Evolutionary conservation across 2,329 filamentous ascomycete species (phyloP), one percentile per base, ranked within the genome.

Genomic region (Claviceps arundinis): DNA sequence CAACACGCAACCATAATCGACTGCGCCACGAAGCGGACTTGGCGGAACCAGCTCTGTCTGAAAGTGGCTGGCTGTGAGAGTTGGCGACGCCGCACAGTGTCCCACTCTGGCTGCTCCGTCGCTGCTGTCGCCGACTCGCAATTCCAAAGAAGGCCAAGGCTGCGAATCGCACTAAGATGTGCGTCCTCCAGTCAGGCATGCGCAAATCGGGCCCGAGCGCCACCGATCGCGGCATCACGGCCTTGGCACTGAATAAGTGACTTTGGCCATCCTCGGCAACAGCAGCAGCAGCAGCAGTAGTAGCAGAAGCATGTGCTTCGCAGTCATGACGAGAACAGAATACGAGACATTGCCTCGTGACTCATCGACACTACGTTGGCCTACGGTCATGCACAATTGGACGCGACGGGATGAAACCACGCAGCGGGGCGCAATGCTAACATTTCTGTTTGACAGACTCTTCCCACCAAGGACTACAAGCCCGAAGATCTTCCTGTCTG

Each of bases 401-500:
- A 13, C 5, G 9, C 30, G 30, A 34, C 4, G 30, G 9, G 30
- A 11, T 34, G 30, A 34, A 34, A 11, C 9, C 30, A 34, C 9
- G 30, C 30, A 34, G 9, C 30, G 9, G 8, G n/a, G 8, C 17
- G 40, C 17, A 43, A 43, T 43, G 41, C 41, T 43, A 43, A 43
- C 41, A 24, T 43, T 43, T 8, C 4, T 14, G 17, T 7, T 14
- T 43, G 41, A 43, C 58, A 78, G 76, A 79, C 76, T 50, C 70
- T 80, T 37, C 67, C 70, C 45, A 69, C 71, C 60, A 65, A 76
- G 64, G 68, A 70, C 2, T 76, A 75, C 69, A 71, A 67, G 56
- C 69, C 74, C 26, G 69, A 74, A 51, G 73, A 78, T 50, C 74
- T 79, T 48, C 74, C 76, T 51, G 71, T 73, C 57, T 77, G 74